phyloP scores from a whole-genome alignment of 208 protist genomes.

The Trypanosoma grayi region DNA sequence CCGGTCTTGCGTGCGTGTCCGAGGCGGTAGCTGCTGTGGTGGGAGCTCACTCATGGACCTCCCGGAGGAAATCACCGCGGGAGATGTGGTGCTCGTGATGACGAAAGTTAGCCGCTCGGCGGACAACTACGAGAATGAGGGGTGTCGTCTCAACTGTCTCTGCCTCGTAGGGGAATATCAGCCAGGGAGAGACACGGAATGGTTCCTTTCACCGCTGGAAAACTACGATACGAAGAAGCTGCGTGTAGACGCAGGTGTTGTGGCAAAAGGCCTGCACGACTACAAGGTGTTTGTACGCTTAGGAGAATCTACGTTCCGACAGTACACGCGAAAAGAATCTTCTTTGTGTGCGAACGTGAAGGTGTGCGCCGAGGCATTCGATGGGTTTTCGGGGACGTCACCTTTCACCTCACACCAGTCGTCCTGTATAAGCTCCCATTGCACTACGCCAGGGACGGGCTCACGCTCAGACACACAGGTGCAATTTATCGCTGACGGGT shows the following conservation, averaged over 20 bases:
- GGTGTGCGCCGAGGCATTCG: background rate
- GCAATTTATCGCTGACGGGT: background rate
- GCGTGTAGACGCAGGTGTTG: constrained; percentile 62
- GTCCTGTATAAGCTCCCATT: constrained; percentile 1
- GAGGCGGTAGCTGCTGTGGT: background rate
- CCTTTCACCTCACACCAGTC: background rate
- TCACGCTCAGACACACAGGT: background rate
- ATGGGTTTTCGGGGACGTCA: background rate
- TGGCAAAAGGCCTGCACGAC: constrained; percentile 28
- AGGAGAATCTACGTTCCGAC: constrained; percentile 47
- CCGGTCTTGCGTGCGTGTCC: background rate
- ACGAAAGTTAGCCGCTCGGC: background rate
- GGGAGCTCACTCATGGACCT: background rate
- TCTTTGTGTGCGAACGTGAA: background rate
- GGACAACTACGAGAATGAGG: background rate
- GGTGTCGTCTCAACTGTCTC: constrained; percentile 31
- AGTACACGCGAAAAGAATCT: constrained; percentile 29
- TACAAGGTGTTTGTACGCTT: constrained; percentile 45
- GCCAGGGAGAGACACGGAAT: constrained; percentile 18
- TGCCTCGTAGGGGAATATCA: constrained; percentile 63
- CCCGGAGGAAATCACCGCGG: constrained; percentile 5
- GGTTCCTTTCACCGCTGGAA: constrained; percentile 73
- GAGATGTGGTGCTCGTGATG: background rate
- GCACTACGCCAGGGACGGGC: background rate
- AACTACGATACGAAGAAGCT: constrained; percentile 63